A percentile compares a stretch with the other conserved stretches of the same genome.
Conservation (phyloP, 179 eudicot species). For the Carnegiea gigantea region DNA sequence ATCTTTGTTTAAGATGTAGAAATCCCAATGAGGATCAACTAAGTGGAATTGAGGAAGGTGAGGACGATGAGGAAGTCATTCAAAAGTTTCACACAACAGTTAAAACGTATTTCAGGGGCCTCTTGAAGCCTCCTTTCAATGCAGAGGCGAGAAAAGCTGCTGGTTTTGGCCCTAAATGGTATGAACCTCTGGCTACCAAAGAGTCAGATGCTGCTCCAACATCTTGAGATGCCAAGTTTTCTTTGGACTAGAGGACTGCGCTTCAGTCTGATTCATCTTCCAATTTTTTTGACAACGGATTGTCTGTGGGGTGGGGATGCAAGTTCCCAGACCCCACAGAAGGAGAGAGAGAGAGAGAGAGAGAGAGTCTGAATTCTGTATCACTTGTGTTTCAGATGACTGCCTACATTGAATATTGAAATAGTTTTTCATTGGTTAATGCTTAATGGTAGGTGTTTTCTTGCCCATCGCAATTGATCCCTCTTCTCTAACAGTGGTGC, state of each 20-base stretch:
- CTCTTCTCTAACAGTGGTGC: background rate
- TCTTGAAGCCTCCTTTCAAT: slow-evolving; percentile 88
- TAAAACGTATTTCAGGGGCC: slow-evolving; percentile 71
- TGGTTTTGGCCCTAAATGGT: slow-evolving; percentile 91
- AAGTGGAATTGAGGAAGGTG: slow-evolving; percentile 20
- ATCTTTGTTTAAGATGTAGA: slow-evolving; percentile 63
- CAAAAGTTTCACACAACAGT: slow-evolving; percentile 63
- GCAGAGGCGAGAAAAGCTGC: slow-evolving; percentile 88
- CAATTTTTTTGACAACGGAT: background rate
- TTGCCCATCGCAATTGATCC: background rate
- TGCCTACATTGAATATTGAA: background rate
- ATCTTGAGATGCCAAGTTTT: slow-evolving; percentile 8
- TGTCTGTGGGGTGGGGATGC: too few species aligned
- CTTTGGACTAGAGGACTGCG: background rate
- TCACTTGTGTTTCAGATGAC: background rate
- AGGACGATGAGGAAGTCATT: slow-evolving; percentile 45
- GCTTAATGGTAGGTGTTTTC: background rate
- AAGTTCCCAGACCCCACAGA: too few species aligned
- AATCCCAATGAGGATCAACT: slow-evolving; percentile 17
- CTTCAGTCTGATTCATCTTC: background rate
- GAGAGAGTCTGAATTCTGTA: background rate
- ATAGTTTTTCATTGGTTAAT: background rate
- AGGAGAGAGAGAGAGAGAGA: too few species aligned
- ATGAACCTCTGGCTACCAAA: slow-evolving; percentile 79
- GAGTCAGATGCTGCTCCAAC: slow-evolving; percentile 22